Evolutionary conservation across 345 rosid genomes (phyloP).

Genomic region (Passiflora organensis): DNA sequence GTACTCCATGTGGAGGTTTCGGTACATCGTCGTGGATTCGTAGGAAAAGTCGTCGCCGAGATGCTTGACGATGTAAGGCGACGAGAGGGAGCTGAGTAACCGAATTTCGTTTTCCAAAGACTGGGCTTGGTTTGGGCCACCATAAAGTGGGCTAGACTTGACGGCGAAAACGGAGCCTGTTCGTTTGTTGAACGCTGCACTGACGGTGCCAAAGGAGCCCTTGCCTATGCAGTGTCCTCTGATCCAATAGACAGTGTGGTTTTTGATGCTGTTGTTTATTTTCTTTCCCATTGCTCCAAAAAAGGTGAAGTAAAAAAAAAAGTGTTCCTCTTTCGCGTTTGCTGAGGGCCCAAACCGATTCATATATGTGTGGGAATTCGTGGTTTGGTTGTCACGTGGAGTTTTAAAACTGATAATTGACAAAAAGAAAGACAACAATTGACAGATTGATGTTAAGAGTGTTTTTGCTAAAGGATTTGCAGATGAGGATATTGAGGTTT

Average conservation of each 20-base stretch:
- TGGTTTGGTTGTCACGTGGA: conserved; percentile 16
- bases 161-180: conserved; percentile 52
- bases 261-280: too few species aligned
- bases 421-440: too few species aligned
- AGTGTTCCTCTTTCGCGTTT: too few species aligned
- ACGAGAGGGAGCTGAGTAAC: conserved; percentile 41
- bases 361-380: conserved; percentile 11
- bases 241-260: conserved; percentile 40
- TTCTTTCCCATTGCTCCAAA: not conserved
- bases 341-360: conserved; percentile 13
- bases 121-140: conserved; percentile 26
- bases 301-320: too few species aligned
- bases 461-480: not conserved
- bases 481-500: conserved; percentile 17
- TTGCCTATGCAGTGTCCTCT: conserved; percentile 49
- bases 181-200: conserved; percentile 27
- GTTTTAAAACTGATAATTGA: conserved; percentile 15
- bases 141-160: conserved; percentile 52
- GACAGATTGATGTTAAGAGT: too few species aligned
- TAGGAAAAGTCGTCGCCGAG: conserved; percentile 47
- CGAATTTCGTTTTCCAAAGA: conserved; percentile 53
- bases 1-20: conserved; percentile 69
- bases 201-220: conserved; percentile 62
- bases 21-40: conserved; percentile 27
- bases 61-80: conserved; percentile 42